Evolutionary conservation across 768 basidiomycete species (phyloP).

Genomic region (Paxillus rubicundulus): DNA sequence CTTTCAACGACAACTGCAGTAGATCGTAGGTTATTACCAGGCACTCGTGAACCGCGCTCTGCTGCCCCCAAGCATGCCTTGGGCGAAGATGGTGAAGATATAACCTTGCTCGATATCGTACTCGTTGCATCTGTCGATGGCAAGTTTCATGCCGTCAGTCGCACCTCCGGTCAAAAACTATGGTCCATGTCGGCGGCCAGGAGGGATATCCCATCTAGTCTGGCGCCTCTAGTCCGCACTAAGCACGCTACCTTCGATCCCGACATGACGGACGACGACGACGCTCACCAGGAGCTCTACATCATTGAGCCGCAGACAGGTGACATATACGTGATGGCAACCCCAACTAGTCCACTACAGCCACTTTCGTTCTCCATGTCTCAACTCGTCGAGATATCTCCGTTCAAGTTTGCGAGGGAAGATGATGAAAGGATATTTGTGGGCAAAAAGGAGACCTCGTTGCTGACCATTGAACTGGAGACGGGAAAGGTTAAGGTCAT

Average conservation of each 20-base stretch:
- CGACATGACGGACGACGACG: slow-evolving; percentile 54
- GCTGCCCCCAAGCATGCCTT: slow-evolving; percentile 5
- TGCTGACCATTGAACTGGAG: slow-evolving; percentile 71
- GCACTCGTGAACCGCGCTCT: slow-evolving; percentile 20
- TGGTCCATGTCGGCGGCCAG: slow-evolving; percentile 85
- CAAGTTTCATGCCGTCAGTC: slow-evolving; percentile 89
- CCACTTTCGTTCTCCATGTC: slow-evolving; percentile 90
- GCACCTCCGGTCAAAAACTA: slow-evolving; percentile 74
- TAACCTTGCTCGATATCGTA: slow-evolving; percentile 76
- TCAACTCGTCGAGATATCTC: slow-evolving; percentile 86
- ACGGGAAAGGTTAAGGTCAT: slow-evolving; percentile 78
- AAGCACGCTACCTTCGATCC: slow-evolving; percentile 57
- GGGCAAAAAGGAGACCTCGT: slow-evolving; percentile 85
- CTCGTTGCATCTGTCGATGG: slow-evolving; percentile 94
- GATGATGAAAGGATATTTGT: slow-evolving; percentile 76
- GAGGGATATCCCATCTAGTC: slow-evolving; percentile 45
- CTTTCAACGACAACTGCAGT: slow-evolving; percentile 24
- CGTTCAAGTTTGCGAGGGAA: slow-evolving; percentile 63
- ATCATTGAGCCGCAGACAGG: slow-evolving; percentile 95
- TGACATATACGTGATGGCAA: slow-evolving; percentile 83
- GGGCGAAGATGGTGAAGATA: slow-evolving; percentile 36
- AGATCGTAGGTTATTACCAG: slow-evolving; percentile 14
- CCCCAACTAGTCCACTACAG: slow-evolving; percentile 67
- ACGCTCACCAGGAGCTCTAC: slow-evolving; percentile 67
- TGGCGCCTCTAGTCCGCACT: slow-evolving; percentile 75